Evolutionary conservation across 2,329 filamentous ascomycete species (phyloP).

Genomic region (Fusarium palustre): DNA sequence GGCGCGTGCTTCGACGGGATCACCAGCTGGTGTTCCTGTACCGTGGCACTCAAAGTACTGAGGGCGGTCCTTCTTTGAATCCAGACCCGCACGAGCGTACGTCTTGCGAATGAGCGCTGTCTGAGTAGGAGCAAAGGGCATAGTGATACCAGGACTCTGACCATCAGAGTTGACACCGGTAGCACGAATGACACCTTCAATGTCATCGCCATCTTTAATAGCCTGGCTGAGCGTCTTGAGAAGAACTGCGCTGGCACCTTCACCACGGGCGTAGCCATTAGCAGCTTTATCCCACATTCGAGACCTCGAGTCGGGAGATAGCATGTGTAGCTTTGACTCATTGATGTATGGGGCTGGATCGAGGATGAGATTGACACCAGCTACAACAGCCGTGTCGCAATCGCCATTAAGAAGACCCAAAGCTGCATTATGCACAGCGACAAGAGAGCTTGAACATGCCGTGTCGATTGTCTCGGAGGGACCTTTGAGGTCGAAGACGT

Average conservation of each 20-base stretch:
- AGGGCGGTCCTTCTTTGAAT: background rate
- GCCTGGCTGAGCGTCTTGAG: slow-evolving; percentile 27
- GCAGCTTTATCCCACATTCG: slow-evolving; percentile 26
- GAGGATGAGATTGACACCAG: slow-evolving; percentile 23
- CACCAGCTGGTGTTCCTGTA: slow-evolving; percentile 57
- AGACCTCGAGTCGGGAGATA: slow-evolving; percentile 8
- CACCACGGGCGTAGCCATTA: slow-evolving; percentile 32
- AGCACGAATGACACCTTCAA: slow-evolving; percentile 9
- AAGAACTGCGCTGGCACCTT: slow-evolving; percentile 23
- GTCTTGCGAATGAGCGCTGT: background rate
- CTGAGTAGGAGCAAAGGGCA: background rate
- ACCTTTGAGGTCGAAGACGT: background rate
- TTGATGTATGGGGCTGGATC: slow-evolving; percentile 21
- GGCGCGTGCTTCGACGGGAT: slow-evolving; percentile 5
- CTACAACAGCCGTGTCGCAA: slow-evolving; percentile 17
- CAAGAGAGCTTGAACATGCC: slow-evolving; percentile 18
- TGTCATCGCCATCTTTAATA: background rate
- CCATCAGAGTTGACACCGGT: slow-evolving; percentile 14
- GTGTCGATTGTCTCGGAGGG: slow-evolving; percentile 1
- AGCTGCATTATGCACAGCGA: slow-evolving; percentile 26
- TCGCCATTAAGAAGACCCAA: slow-evolving; percentile 20
- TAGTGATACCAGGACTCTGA: background rate
- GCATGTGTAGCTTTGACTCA: slow-evolving; percentile 16
- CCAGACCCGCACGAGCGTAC: background rate
- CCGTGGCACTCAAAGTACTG: slow-evolving; percentile 51